These are phyloP conservation scores for Colletotrichum horii DNA, from an alignment of 2,329 filamentous ascomycete species.

Conservation along the genomic window DNA sequence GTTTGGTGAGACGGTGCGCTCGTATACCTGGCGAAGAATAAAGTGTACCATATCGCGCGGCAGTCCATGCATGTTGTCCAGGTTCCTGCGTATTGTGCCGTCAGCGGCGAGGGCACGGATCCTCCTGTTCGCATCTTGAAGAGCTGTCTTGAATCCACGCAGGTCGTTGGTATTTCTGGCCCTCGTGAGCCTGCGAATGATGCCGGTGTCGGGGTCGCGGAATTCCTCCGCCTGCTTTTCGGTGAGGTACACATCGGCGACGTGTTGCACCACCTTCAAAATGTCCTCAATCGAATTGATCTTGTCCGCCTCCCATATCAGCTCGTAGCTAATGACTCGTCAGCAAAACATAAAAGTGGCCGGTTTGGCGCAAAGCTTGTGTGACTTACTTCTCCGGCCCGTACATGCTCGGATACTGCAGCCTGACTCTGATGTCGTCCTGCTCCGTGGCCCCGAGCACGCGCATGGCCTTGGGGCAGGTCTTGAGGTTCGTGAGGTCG, in stretches of 20 bases:
- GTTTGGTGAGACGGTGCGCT: slow-evolving; percentile 88
- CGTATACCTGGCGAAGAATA: slow-evolving; percentile 87
- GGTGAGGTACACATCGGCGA: slow-evolving; percentile 80
- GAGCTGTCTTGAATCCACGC: slow-evolving; percentile 72
- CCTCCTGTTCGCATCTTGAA: slow-evolving; percentile 79
- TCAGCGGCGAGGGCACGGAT: slow-evolving; percentile 70
- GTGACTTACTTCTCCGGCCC: slow-evolving; percentile 68
- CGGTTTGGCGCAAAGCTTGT: slow-evolving; percentile 6
- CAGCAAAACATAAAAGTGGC: slow-evolving; percentile 31
- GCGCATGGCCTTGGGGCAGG: slow-evolving; percentile 15
- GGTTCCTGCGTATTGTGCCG: slow-evolving; percentile 74
- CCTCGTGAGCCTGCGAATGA: slow-evolving; percentile 78
- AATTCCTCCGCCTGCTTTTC: slow-evolving; percentile 71
- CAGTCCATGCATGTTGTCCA: slow-evolving; percentile 72
- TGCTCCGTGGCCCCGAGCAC: slow-evolving; percentile 27
- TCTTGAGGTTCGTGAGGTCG: slow-evolving; percentile 34
- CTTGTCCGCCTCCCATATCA: slow-evolving; percentile 79
- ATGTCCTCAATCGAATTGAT: slow-evolving; percentile 80
- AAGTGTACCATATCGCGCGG: slow-evolving; percentile 77
- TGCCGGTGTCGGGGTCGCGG: slow-evolving; percentile 73
- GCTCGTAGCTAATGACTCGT: slow-evolving; percentile 61
- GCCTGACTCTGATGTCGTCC: slow-evolving; percentile 64
- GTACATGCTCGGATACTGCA: slow-evolving; percentile 84
- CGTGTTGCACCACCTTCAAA: slow-evolving; percentile 69
- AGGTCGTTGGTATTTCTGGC: slow-evolving; percentile 70